Conservation (phyloP, 176 grass and related monocot genomes). For the Rhynchospora breviuscula region DNA sequence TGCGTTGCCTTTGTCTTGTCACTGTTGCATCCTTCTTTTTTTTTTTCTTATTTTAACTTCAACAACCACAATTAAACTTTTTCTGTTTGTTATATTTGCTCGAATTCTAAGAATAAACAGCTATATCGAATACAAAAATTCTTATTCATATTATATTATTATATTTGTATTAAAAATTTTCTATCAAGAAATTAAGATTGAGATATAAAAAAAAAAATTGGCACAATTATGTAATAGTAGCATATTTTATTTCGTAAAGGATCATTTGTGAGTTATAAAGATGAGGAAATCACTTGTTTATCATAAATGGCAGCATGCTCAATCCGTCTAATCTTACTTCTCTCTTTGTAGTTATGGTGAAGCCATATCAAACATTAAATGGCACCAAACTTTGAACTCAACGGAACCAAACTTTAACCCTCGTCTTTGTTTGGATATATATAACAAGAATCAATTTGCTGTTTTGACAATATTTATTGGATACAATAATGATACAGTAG, state of each 20-base stretch:
- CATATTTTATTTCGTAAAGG: conserved; percentile 34
- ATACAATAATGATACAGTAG: too few species aligned
- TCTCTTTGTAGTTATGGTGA: conserved; percentile 65
- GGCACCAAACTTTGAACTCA: conserved; percentile 86
- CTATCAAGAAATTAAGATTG: too few species aligned
- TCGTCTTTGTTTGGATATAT: too few species aligned
- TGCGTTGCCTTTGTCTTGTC: not conserved
- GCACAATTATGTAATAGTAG: too few species aligned
- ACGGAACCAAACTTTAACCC: conserved; percentile 46
- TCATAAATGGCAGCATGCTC: conserved; percentile 27
- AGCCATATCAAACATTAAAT: conserved; percentile 82
- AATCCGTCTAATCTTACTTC: conserved; percentile 14
- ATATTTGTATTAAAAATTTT: too few species aligned
- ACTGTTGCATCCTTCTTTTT: not conserved
- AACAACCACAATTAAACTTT: not conserved
- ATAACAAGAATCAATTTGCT: too few species aligned
- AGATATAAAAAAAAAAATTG: too few species aligned
- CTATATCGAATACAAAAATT: too few species aligned
- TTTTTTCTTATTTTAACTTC: not conserved
- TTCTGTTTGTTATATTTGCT: not conserved
- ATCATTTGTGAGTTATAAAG: conserved; percentile 81
- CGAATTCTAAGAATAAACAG: too few species aligned
- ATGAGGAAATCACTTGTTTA: not conserved
- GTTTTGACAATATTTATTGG: too few species aligned
- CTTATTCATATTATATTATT: too few species aligned